Evolutionary conservation across 2,329 filamentous ascomycete species (phyloP).

Genomic region (Penicillium hordei): DNA sequence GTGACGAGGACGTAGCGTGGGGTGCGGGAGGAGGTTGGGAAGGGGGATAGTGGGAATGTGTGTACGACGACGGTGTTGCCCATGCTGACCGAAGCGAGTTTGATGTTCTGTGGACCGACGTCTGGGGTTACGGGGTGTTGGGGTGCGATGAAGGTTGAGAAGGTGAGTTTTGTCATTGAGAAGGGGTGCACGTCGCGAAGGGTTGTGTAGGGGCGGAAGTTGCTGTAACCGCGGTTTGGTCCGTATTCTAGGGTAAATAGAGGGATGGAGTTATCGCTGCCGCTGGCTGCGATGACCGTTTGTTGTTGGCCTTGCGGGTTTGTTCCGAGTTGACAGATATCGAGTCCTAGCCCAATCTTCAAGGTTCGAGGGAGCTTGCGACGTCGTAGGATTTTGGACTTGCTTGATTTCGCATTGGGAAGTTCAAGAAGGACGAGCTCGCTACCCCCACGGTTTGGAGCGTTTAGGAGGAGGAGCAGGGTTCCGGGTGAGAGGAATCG

Average conservation of each 20-base stretch:
- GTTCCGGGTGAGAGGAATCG: conserved; percentile 57
- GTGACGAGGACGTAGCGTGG: conserved; percentile 70
- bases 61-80: conserved; percentile 78
- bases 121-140: conserved; percentile 48
- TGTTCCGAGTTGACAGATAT: conserved; percentile 68
- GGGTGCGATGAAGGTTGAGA: conserved; percentile 55
- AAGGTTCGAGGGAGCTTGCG: conserved; percentile 66
- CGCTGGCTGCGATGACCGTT: conserved; percentile 76
- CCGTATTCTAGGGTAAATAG: conserved; percentile 74
- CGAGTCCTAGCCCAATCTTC: conserved; percentile 73
- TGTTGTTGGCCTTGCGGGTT: conserved; percentile 65
- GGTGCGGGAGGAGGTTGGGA: conserved; percentile 45
- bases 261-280: conserved; percentile 74
- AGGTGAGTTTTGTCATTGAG: conserved; percentile 58
- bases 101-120: conserved; percentile 61
- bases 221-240: conserved; percentile 44
- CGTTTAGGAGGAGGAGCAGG: conserved; percentile 58
- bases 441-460: conserved; percentile 54
- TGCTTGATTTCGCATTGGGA: conserved; percentile 20
- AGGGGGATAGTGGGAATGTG: conserved; percentile 65
- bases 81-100: conserved; percentile 78
- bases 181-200: conserved; percentile 58
- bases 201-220: conserved; percentile 52
- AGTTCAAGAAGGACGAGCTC: conserved; percentile 54
- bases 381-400: conserved; percentile 50